phyloP scores from a whole-genome alignment of 495 filamentous ascomycete species.

The Penicillium goetzii region DNA sequence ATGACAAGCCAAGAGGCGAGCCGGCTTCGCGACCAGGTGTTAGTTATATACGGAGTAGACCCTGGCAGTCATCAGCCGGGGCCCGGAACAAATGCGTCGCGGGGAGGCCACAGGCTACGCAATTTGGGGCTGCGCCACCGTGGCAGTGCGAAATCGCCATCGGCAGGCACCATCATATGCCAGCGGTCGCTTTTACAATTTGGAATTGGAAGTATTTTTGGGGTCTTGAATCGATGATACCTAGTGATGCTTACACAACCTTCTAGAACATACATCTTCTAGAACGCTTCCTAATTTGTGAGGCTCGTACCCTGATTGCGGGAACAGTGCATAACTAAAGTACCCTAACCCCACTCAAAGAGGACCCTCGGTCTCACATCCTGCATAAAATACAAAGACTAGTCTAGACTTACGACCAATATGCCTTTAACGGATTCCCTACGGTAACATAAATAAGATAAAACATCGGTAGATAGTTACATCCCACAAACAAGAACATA shows the following conservation, averaged over 20 bases:
- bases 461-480: not conserved
- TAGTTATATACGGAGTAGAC: not conserved
- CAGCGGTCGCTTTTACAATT: not conserved
- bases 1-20: not conserved
- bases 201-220: not conserved
- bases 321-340: not conserved
- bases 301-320: not conserved
- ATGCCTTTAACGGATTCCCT: too few relatives aligned
- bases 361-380: not conserved
- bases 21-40: not conserved
- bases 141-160: constrained; percentile 13
- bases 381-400: too few relatives aligned
- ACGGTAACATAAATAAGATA: not conserved
- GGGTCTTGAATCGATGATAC: not conserved
- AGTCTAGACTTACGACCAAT: not conserved
- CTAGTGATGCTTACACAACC: not conserved
- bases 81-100: not conserved
- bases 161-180: not conserved
- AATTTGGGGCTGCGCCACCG: constrained; percentile 17
- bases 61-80: not conserved
- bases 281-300: constrained; percentile 6
- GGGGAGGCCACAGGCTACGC: not conserved
- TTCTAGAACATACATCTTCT: constrained; percentile 1
- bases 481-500: not conserved
- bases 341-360: not conserved